Base-by-base conservation (phyloP, 2,329 filamentous ascomycete genomes). In the Mycosphaerella arachidis region DNA sequence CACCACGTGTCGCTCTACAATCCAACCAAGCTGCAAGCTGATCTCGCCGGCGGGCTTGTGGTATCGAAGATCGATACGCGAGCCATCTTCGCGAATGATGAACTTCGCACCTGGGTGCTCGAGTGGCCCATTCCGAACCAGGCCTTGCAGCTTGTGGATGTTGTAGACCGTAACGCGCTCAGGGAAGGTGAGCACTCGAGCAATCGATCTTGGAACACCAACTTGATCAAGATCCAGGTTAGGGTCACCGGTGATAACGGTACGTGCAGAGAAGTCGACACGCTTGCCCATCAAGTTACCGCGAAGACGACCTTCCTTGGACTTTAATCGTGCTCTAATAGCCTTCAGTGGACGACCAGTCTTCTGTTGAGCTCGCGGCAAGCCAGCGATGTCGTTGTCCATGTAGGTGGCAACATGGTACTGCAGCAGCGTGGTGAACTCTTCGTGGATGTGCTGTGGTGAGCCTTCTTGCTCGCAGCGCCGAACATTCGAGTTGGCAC, bases 231-330 rank as follows among this genome's bases (percentile, higher is more conserved):
- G 83, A 30, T 92, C 96, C 67, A 99, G 79, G 73, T 97, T 99
- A 61, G 94, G 94, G 73, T 99, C 94, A 79, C 94, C 94, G 55
- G 95, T 99, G 75, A 99, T 99, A 79, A 99, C 94, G 33, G 95
- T 99, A 87, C 94, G 94, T 40, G 95, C 95, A 0, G 95, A 99
- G 73, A 99, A 99, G 74, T 99, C 94, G 62, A 99, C 94, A 86
- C 92, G 92, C 79, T 99, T 99, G 65, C 94, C 94, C 95, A 99
- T 99, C 82, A 99, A 81, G 77, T 99, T 99, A 73, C 95, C 94
- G 79, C 94, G 89, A 27, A 99, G 86, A 82, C 94, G 92, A 68
- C 94, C 94, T 74, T 99, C 94, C 79, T 99, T 99, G 64, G 95
- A 95, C 86, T 99, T 99, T 74, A 99, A 83, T 77, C 94, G 92